phyloP scores from a whole-genome alignment of 2,329 filamentous ascomycete species.

The Periglandula ipomoeae region DNA sequence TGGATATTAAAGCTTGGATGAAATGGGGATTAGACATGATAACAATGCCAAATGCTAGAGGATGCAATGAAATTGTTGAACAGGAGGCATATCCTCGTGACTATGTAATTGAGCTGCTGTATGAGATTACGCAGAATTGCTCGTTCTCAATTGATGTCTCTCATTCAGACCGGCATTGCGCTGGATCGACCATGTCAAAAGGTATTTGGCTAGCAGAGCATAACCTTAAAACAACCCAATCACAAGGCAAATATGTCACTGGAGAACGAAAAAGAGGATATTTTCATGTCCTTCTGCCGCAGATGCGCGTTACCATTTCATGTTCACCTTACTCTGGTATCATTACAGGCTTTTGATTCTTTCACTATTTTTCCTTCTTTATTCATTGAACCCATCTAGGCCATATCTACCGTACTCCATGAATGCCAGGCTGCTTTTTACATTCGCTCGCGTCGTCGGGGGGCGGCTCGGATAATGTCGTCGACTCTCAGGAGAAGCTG shows the following conservation, averaged over 20 bases:
- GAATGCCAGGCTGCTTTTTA: slow-evolving; percentile 13
- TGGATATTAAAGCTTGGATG: too few species aligned
- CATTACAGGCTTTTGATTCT: slow-evolving; percentile 20
- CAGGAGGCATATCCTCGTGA: too few species aligned
- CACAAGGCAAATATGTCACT: background rate
- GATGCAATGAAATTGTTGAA: too few species aligned
- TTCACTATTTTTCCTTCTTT: background rate
- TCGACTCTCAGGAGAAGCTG: slow-evolving; percentile 87
- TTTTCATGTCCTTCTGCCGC: slow-evolving; percentile 6
- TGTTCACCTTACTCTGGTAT: slow-evolving; percentile 26
- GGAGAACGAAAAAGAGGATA: background rate
- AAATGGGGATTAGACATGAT: too few species aligned
- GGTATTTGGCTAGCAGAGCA: too few species aligned
- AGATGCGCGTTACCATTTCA: slow-evolving; percentile 14
- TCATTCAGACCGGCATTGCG: too few species aligned
- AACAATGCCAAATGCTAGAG: too few species aligned
- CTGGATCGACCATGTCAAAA: too few species aligned
- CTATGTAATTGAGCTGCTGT: too few species aligned
- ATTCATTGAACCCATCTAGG: slow-evolving; percentile 1
- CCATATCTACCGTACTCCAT: background rate
- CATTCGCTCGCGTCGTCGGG: slow-evolving; percentile 44
- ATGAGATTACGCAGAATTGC: too few species aligned
- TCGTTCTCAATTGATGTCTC: too few species aligned
- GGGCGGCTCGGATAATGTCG: slow-evolving; percentile 93
- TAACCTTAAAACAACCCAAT: too few species aligned